phyloP scores from a whole-genome alignment of 331 rosid species.

The Malus hybrid region DNA sequence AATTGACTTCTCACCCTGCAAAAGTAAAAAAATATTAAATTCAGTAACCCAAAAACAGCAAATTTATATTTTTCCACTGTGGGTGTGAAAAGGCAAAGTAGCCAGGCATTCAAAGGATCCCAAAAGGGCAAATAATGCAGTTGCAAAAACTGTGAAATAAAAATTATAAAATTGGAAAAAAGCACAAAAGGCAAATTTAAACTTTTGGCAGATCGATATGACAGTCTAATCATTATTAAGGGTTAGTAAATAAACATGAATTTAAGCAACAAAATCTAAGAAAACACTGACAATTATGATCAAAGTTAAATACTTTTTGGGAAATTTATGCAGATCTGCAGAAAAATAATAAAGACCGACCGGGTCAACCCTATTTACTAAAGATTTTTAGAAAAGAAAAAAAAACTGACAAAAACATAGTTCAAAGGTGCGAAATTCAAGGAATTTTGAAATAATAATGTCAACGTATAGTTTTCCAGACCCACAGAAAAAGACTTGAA shows the following conservation, averaged over 20 bases:
- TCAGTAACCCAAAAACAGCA: constrained; percentile 3
- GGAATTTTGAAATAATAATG: constrained; percentile 27
- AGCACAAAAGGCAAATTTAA: constrained; percentile 40
- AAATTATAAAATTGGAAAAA: constrained; percentile 23
- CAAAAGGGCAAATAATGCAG: constrained; percentile 35
- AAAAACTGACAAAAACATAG: constrained; percentile 2
- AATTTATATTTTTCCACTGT: constrained; percentile 7
- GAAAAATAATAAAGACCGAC: constrained; percentile 13
- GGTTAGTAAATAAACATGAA: constrained; percentile 11
- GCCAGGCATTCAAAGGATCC: constrained; percentile 29
- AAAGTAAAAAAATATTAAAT: constrained; percentile 2
- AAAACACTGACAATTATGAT: not conserved
- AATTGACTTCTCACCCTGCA: constrained; percentile 46
- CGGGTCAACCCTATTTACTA: constrained; percentile 36
- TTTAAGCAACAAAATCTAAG: constrained; percentile 12
- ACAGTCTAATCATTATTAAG: constrained; percentile 40
- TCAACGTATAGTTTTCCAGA: constrained; percentile 25
- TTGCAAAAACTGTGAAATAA: constrained; percentile 27
- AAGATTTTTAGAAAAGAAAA: constrained; percentile 22
- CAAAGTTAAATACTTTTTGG: not conserved
- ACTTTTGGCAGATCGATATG: constrained; percentile 37
- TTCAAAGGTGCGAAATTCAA: constrained; percentile 53
- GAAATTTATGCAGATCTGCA: not conserved
- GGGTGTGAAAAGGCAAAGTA: constrained; percentile 19
- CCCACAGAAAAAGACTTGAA: constrained; percentile 10